Percentiles rank a stretch among this genome's conserved stretches.
These are phyloP conservation scores for Xylaria venustula DNA, from an alignment of 495 filamentous ascomycete species.

Conservation along the genomic window DNA sequence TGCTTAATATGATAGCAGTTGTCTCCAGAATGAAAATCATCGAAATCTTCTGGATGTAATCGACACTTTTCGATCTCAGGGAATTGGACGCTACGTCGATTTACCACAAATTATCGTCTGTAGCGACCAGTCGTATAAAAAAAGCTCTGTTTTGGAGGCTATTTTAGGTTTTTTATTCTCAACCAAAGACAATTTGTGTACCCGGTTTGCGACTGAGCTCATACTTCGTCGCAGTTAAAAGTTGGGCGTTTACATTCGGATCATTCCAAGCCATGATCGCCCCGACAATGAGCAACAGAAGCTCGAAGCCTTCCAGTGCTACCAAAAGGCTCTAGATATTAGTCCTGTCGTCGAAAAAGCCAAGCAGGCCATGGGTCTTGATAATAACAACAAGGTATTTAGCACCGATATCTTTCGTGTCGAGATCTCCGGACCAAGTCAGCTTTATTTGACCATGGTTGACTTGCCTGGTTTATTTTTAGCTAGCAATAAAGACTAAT, in stretches of 20 bases:
- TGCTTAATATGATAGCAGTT: no score
- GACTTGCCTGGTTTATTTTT: constrained; percentile 54
- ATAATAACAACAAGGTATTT: constrained; percentile 41
- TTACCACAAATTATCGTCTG: constrained; percentile 61
- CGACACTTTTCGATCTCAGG: no score
- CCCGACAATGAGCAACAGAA: constrained; percentile 18
- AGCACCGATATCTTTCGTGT: constrained; percentile 48
- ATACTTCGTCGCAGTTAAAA: constrained; percentile 45
- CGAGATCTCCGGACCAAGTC: constrained; percentile 49
- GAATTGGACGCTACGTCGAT: no score
- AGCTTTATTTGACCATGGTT: constrained; percentile 53
- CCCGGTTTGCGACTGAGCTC: constrained; percentile 55
- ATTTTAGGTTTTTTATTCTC: constrained; percentile 61
- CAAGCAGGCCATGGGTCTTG: constrained; percentile 31
- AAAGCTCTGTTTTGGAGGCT: constrained; percentile 64
- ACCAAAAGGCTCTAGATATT: constrained; percentile 33
- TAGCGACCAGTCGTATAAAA: constrained; percentile 59
- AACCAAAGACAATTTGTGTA: constrained; percentile 45
- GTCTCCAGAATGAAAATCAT: no score
- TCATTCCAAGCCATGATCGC: neutral
- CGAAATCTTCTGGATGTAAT: no score
- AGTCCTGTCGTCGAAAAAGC: no score
- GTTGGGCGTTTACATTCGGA: constrained; percentile 2
- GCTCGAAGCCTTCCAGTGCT: constrained; percentile 30
- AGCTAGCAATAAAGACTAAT: constrained; percentile 39